Base-by-base conservation (phyloP, 2,329 filamentous ascomycete species). In the Epichloe hybrida region DNA sequence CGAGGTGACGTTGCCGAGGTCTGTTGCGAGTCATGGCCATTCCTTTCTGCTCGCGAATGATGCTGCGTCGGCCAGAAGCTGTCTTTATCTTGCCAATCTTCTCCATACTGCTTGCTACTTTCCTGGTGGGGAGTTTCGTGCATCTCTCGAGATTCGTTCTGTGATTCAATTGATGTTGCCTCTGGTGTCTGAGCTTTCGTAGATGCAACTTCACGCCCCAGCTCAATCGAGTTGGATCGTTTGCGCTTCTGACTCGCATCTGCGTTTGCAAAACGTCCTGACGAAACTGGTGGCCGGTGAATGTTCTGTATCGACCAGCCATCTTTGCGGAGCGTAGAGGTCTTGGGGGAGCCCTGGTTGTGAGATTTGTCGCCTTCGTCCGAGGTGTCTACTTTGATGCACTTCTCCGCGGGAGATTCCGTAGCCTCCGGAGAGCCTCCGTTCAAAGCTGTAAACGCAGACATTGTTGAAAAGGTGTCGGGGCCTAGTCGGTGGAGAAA, bases 171-270 rank as follows among this genome's bases (percentile, higher is more conserved):
- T 13, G 61, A 55, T 13, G 62, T 58, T 23, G 58, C 58, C 48
- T 69, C 67, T 31, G 66, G 65, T 13, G 66, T 66, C 5, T 59
- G 61, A 52, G 68, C 64, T 41, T 66, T 63, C 7, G 56, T 52
- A 6, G 57, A 53, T 15, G 57, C 53, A 31, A 53, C 54, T 21
- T 74, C 71, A 56, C 68, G 67, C 50, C 67, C 62, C 6, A 63
- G 64, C 51, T 82, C 82, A 38, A 71, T 64, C 5, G 84, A 86
- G 44, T 73, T 69, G 6, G 86, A 88, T 53, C 86, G 78, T 66
- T 88, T 91, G 59, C 81, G 79, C 66, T 83, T 84, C 58, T 80
- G 74, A 17, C 74, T 67, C 15, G 59, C 62, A 37, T 81, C 76
- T n/a, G 63, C 60, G 35, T 75, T 70, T 5, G 71, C 56, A 57